Percentiles rank a stretch among this genome's conserved stretches.
These are phyloP conservation scores for Russula brevipes DNA, from an alignment of 768 basidiomycete genomes.

Conservation along the genomic window DNA sequence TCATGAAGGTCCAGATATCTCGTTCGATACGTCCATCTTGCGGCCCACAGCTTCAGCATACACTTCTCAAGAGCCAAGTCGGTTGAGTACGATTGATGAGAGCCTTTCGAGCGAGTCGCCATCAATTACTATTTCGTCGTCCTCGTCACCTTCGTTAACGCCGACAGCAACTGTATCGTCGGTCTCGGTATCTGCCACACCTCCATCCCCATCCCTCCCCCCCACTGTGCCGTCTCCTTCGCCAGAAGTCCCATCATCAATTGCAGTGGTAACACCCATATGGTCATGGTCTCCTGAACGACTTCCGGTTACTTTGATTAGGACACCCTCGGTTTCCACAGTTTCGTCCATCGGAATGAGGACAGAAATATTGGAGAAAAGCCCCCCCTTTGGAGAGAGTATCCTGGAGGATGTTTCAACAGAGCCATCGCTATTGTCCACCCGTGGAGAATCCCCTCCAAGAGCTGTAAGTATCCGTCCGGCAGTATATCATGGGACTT, in stretches of 20 bases:
- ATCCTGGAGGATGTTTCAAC: conserved; percentile 42
- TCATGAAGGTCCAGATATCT: conserved; percentile 56
- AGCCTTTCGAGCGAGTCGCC: conserved; percentile 29
- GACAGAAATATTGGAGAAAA: conserved; percentile 30
- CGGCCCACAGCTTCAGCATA: conserved; percentile 46
- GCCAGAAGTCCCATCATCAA: conserved; percentile 30
- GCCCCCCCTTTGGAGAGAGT: conserved; percentile 27
- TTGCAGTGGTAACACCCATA: conserved; percentile 13
- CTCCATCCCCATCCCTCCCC: conserved; percentile 31
- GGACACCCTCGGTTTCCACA: conserved; percentile 31
- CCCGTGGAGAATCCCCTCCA: conserved; percentile 28
- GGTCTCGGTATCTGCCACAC: conserved; percentile 29
- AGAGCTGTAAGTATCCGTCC: conserved; percentile 30
- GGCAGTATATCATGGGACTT: conserved; percentile 4
- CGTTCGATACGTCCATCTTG: conserved; percentile 71
- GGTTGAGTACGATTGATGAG: conserved; percentile 26
- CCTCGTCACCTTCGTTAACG: conserved; percentile 38
- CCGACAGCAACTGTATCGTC: conserved; percentile 42
- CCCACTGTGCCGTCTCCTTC: conserved; percentile 31
- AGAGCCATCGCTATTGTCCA: conserved; percentile 53
- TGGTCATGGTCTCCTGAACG: conserved; percentile 23
- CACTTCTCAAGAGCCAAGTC: conserved; percentile 27
- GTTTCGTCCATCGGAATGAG: conserved; percentile 32
- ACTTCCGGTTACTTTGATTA: conserved; percentile 31
- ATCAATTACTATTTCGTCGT: conserved; percentile 36